These are phyloP conservation scores for Hypoxylon sp. DNA, from an alignment of 2,329 filamentous ascomycete genomes.

Conservation along the genomic window DNA sequence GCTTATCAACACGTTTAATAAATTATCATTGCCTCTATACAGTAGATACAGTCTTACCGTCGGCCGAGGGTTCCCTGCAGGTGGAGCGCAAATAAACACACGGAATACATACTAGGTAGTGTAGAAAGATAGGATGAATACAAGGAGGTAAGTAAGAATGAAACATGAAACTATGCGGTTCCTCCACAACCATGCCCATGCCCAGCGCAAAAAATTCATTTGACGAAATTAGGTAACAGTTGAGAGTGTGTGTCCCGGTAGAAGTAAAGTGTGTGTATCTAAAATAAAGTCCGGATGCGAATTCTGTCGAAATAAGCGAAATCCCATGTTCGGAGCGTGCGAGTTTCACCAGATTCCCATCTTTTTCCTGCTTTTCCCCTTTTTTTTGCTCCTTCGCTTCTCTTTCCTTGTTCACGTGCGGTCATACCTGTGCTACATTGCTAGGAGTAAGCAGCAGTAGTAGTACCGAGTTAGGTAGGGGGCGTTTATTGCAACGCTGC, in stretches of 20 bases:
- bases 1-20: background rate
- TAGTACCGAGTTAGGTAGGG: constrained; percentile 15
- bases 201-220: too few relatives aligned
- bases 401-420: constrained; percentile 18
- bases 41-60: background rate
- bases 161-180: background rate
- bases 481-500: constrained; percentile 12
- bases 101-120: background rate
- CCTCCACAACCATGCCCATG: background rate
- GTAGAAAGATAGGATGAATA: constrained; percentile 1
- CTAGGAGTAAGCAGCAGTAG: constrained; percentile 3
- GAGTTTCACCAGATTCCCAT: constrained; percentile 41
- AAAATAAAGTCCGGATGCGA: constrained; percentile 24
- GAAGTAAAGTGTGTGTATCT: background rate
- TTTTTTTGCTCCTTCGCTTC: constrained; percentile 9
- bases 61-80: constrained; percentile 16
- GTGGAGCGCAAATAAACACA: background rate
- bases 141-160: constrained; percentile 1
- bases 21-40: constrained; percentile 5
- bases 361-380: constrained; percentile 15
- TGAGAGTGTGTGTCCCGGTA: background rate
- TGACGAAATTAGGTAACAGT: background rate
- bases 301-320: constrained; percentile 23
- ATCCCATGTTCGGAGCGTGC: constrained; percentile 37
- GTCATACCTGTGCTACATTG: background rate